Conservation (phyloP, 345 rosid genomes). For the Toxicodendron radicans region DNA sequence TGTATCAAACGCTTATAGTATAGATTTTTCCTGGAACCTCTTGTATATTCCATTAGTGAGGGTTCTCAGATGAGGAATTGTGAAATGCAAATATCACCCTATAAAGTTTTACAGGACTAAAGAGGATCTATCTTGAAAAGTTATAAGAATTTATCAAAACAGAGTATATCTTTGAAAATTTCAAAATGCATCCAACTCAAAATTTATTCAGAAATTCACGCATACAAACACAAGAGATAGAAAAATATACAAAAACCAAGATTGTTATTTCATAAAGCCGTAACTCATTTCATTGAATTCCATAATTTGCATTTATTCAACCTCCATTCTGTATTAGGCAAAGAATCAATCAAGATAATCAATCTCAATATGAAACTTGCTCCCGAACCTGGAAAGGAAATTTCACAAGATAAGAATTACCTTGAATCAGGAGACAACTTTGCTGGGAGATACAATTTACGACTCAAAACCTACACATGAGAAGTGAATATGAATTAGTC, state of each 20-base stretch:
- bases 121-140: conserved; percentile 2
- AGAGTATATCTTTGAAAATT: not conserved
- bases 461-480: conserved; percentile 76
- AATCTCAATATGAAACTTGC: not conserved
- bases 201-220: not conserved
- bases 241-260: not conserved
- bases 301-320: not conserved
- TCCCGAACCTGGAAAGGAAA: not conserved
- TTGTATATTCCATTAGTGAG: not conserved
- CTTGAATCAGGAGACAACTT: conserved; percentile 62
- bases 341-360: not conserved
- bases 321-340: not conserved
- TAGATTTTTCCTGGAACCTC: not conserved
- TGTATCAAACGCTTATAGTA: not conserved
- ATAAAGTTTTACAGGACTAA: not conserved
- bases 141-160: not conserved
- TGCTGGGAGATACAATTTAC: conserved; percentile 73
- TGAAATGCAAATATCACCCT: not conserved
- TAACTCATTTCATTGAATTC: not conserved
- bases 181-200: not conserved
- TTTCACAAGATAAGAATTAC: conserved; percentile 33
- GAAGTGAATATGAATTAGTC: not conserved
- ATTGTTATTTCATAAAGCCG: not conserved
- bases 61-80: not conserved
- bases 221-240: not conserved